A percentile compares a stretch with the other conserved stretches of the same genome.
These are phyloP conservation scores for Friedmanniomyces endolithicus DNA, from an alignment of 495 filamentous ascomycete genomes.

Conservation along the genomic window DNA sequence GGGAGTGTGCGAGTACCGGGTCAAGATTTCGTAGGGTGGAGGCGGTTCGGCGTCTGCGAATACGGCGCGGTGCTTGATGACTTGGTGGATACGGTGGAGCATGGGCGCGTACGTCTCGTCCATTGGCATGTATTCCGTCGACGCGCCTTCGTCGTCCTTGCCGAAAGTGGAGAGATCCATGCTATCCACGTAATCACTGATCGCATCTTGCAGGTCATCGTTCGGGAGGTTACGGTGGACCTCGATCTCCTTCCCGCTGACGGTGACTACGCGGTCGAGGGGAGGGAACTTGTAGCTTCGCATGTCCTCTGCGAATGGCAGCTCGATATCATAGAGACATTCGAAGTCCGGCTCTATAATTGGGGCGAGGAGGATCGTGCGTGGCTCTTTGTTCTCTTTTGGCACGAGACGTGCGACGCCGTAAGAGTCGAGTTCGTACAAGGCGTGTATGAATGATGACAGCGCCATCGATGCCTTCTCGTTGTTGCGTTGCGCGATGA, in stretches of 20 bases:
- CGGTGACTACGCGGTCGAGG: constrained; percentile 72
- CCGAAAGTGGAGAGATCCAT: constrained; percentile 71
- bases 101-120: constrained; percentile 84
- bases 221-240: constrained; percentile 80
- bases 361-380: constrained; percentile 71
- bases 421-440: constrained; percentile 76
- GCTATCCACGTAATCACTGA: constrained; percentile 81
- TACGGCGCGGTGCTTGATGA: constrained; percentile 67
- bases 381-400: constrained; percentile 65
- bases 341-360: constrained; percentile 73
- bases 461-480: constrained; percentile 66
- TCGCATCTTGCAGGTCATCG: constrained; percentile 58
- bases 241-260: constrained; percentile 71
- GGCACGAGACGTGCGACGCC: constrained; percentile 75
- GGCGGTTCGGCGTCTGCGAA: constrained; percentile 57
- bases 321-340: constrained; percentile 76
- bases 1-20: constrained; percentile 63
- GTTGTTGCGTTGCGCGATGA: constrained; percentile 61
- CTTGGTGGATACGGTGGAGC: constrained; percentile 80
- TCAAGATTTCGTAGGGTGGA: constrained; percentile 52
- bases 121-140: constrained; percentile 58
- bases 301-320: constrained; percentile 92
- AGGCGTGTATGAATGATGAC: constrained; percentile 78
- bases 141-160: constrained; percentile 61
- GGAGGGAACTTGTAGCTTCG: constrained; percentile 82